Evolutionary conservation across 345 rosid genomes (phyloP).

Genomic region (Pistacia integerrima): DNA sequence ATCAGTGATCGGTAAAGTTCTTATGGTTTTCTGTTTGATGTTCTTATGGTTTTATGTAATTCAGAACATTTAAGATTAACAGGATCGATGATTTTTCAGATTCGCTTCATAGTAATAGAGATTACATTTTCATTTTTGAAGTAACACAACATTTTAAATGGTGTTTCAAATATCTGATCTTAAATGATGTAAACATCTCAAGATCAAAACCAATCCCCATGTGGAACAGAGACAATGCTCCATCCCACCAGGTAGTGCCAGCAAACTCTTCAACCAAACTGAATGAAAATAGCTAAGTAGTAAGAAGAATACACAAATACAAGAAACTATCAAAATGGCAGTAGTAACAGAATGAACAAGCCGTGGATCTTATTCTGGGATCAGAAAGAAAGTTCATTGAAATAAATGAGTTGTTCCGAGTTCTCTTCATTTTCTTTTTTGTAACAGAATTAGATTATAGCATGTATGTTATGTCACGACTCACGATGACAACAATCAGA

Average conservation of each 20-base stretch:
- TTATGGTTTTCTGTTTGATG: background rate
- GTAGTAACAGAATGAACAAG: background rate
- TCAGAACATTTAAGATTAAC: too few species aligned
- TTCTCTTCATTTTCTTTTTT: background rate
- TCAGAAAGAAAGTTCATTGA: background rate
- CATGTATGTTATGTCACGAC: background rate
- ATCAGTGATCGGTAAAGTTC: background rate
- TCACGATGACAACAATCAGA: background rate
- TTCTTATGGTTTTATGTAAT: too few species aligned
- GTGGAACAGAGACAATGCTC: background rate
- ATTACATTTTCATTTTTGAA: too few species aligned
- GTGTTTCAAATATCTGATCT: too few species aligned
- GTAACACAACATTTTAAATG: too few species aligned
- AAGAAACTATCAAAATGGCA: background rate
- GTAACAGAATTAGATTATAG: background rate
- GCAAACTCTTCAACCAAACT: background rate
- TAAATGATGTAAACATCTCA: background rate
- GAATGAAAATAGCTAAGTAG: background rate
- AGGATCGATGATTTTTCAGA: too few species aligned
- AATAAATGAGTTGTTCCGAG: background rate
- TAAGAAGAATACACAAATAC: background rate
- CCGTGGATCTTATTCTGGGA: conserved; percentile 2
- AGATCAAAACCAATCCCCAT: background rate
- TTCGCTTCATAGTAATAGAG: too few species aligned
- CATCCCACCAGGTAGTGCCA: background rate